phyloP scores from a whole-genome alignment of 164 flowering plant species.

The Malania oleifera region DNA sequence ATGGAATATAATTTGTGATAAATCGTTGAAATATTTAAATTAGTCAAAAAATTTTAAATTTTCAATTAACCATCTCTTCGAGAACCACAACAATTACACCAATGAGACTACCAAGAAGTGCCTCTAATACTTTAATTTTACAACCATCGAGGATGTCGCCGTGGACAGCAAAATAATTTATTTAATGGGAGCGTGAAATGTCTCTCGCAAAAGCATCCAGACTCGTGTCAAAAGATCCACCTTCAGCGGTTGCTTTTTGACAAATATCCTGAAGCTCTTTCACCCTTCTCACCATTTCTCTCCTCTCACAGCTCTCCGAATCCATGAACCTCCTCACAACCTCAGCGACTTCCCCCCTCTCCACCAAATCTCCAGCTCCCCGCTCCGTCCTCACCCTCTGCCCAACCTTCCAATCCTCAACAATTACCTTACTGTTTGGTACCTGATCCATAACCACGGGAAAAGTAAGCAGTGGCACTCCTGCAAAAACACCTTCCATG shows the following conservation, averaged over 20 bases:
- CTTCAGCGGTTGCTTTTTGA: conserved; percentile 17
- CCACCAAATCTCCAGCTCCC: conserved; percentile 18
- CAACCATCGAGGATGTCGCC: no score
- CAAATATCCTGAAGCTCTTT: conserved; percentile 16
- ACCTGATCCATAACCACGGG: conserved; percentile 51
- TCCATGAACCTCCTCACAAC: conserved; percentile 30
- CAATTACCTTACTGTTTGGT: conserved; percentile 33
- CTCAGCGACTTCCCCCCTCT: conserved; percentile 27
- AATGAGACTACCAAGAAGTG: no score
- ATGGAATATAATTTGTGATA: no score
- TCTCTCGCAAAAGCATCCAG: conserved; percentile 16
- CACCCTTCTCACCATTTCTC: conserved; percentile 25
- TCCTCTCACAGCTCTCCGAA: conserved; percentile 17
- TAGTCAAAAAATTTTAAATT: no score
- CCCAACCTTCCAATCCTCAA: conserved; percentile 62
- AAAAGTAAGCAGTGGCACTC: conserved; percentile 54
- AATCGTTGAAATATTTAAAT: no score
- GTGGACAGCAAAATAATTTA: no score
- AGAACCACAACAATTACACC: no score
- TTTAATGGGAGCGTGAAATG: no score
- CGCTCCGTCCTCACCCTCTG: conserved; percentile 26
- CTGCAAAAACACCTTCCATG: conserved; percentile 40
- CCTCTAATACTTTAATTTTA: no score
- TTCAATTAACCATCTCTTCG: no score
- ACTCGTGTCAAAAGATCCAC: conserved; percentile 26